Base-by-base conservation (phyloP, 805 yeast species). In the Priceomyces melissophilus region DNA sequence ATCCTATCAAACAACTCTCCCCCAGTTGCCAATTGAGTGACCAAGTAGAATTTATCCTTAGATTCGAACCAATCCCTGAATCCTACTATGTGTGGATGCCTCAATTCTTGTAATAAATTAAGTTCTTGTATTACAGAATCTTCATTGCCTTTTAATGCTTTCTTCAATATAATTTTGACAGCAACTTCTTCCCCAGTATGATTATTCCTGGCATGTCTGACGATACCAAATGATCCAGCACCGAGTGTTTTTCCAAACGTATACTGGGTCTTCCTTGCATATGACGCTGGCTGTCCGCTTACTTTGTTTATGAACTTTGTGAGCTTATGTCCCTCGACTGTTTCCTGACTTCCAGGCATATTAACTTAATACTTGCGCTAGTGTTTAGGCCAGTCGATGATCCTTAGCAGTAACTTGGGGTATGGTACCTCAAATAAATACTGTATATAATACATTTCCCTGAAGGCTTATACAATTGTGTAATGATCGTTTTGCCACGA, bases 191-290 rank as follows among this genome's bases (percentile, higher is more conserved):
- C 88, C 17, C 66, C 64, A 9, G 71, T 66, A 27, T 44, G 53
- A 48, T 63, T 65, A 42, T 67, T 64, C 30, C 78, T 68, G 2
- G 96, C 98, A 47, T 78, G 76, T 51, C 96, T 75, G 3, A 91
- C 98, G 2, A 91, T 83, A 30, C 99, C 98, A 63, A 88, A 93
- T 1, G 95, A 79, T 4, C 99, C 98, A 0, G 97, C 97, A 8
- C 98, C 98, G 10, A 90, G 65, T 0, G 96, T 87, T 44, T 78
- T 79, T 10, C 90, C 91, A 59, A 89, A 87, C 7, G 81, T 77
- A 55, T 87, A 90, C 44, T 77, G 71, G 36, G 73, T 61, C 63
- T 88, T 87, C 54, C 86, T 77, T 32, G 72, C 55, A 52, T 83
- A 83, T 6, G 85, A 76, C 10, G 68, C 73, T 0, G 95, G 95